phyloP scores from a whole-genome alignment of 305 asterid species.

The Fraxinus sp. region DNA sequence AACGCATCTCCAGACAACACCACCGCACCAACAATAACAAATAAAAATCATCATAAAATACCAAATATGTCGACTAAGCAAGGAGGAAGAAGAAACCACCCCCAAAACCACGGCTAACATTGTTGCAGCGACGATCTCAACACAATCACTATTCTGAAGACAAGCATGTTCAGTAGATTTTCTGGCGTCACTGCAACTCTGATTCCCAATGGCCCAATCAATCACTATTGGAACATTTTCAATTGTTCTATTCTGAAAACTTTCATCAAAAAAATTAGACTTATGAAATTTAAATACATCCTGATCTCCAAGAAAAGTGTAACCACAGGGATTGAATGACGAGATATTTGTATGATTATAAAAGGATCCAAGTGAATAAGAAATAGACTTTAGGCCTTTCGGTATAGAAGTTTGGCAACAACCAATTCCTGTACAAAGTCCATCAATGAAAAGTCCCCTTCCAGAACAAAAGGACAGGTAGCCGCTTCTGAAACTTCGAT shows the following conservation, averaged over 20 bases:
- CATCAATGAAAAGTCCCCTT: slow-evolving; percentile 12
- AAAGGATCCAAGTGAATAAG: not conserved
- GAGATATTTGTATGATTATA: not conserved
- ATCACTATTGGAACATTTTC: slow-evolving; percentile 30
- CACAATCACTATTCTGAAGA: slow-evolving; percentile 31
- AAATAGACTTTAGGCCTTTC: slow-evolving; percentile 23
- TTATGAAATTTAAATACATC: slow-evolving; percentile 20
- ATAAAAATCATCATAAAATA: too few species aligned
- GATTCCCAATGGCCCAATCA: slow-evolving; percentile 35
- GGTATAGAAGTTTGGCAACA: slow-evolving; percentile 44
- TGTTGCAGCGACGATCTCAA: not conserved
- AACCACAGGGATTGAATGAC: slow-evolving; percentile 31
- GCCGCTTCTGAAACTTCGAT: slow-evolving; percentile 10
- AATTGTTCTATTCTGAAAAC: not conserved
- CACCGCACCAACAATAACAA: too few species aligned
- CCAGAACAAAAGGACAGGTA: slow-evolving; percentile 35
- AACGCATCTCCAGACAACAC: too few species aligned
- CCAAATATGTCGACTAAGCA: too few species aligned
- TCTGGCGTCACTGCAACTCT: slow-evolving; percentile 17
- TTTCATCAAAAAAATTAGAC: slow-evolving; percentile 23
- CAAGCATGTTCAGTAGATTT: slow-evolving; percentile 1
- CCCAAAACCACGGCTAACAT: too few species aligned
- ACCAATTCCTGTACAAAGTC: slow-evolving; percentile 39
- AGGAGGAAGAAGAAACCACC: too few species aligned
- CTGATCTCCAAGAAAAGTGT: slow-evolving; percentile 32